Percentiles rank a stretch among this genome's conserved stretches.
phyloP scores from a whole-genome alignment of 768 basidiomycete species.

The Vararia minispora region DNA sequence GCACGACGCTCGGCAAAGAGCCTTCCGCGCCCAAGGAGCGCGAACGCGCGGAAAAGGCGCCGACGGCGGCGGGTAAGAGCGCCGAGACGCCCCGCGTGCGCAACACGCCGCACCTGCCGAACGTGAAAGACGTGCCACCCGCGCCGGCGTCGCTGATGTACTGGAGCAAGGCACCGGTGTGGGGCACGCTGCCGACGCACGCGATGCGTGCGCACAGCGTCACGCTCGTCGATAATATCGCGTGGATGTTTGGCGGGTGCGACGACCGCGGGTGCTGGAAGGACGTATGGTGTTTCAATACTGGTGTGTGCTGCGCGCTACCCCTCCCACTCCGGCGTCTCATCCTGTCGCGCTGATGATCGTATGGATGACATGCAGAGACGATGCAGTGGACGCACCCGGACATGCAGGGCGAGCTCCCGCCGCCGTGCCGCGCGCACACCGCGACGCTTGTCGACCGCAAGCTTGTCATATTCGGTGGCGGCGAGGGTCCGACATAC shows the following conservation, averaged over 20 bases:
- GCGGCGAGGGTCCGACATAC: conserved; percentile 74
- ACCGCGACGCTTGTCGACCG: conserved; percentile 76
- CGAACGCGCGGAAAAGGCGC: too few species aligned
- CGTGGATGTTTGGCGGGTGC: conserved; percentile 86
- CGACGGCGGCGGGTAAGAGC: too few species aligned
- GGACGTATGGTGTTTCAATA: conserved; percentile 81
- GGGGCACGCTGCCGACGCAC: conserved; percentile 53
- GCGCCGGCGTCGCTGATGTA: conserved; percentile 73
- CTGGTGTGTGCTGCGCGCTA: conserved; percentile 32
- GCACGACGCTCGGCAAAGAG: too few species aligned
- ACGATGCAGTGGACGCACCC: conserved; percentile 86
- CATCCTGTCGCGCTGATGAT: neutral
- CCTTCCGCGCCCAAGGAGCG: too few species aligned
- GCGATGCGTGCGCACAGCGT: conserved; percentile 76
- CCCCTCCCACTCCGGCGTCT: neutral
- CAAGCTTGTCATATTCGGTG: conserved; percentile 76
- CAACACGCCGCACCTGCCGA: conserved; percentile 46
- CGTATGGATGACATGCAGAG: conserved; percentile 40
- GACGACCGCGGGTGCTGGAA: conserved; percentile 66
- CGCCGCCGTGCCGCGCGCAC: conserved; percentile 81
- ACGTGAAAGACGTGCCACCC: conserved; percentile 44
- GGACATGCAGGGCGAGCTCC: conserved; percentile 63
- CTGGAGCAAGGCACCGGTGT: conserved; percentile 78
- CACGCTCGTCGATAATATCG: conserved; percentile 70
- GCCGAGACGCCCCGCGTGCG: conserved; percentile 32